Base-by-base conservation (phyloP, 2,329 filamentous ascomycete genomes). In the Penicillium sp. region DNA sequence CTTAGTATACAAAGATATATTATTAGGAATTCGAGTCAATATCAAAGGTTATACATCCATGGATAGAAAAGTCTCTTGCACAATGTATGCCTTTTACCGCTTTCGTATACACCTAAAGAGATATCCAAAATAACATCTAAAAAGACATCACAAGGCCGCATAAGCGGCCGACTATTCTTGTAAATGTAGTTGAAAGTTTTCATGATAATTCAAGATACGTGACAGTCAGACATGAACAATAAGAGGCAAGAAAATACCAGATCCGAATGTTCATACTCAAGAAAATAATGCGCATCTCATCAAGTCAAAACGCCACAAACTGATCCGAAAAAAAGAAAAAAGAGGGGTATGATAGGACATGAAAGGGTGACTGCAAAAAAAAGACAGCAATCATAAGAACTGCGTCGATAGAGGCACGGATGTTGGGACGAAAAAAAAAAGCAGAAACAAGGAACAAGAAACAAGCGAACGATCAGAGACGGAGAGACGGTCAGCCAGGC, bases 281-380 rank as follows among this genome's bases (percentile, higher is more conserved):
- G 36, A 29, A 48, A 58, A 31, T 38, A 49, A 55, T 49, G 44
- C 29, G 19, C 21, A 55, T 58, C 44, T 55, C 49, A 48, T 53
- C 55, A 55, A 58, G 44, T 58, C 44, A 54, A 55, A 58, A 58
- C 55, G 55, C 55, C 55, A 35, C 55, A 55, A 49, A 58, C n/a
- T 58, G 51, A 55, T 41, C 55, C 42, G 21, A 31, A 55, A 55
- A 49, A 38, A 36, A 42, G 25, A 25, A 36, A 35, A 31, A 44
- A 48, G 53, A 51, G 50, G 59, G 60, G 65, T 66, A 66, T 67
- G 63, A 68, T 62, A 59, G 57, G 55, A 54, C 53, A 45, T 65
- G 43, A 64, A 49, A 63, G 45, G 29, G 36, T 48, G 49, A 61
- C 36, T 54, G 48, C 56, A 51, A 55, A 54, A 57, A 55, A 44